phyloP scores from a whole-genome alignment of 148 eudicot species.

The Cornus florida region DNA sequence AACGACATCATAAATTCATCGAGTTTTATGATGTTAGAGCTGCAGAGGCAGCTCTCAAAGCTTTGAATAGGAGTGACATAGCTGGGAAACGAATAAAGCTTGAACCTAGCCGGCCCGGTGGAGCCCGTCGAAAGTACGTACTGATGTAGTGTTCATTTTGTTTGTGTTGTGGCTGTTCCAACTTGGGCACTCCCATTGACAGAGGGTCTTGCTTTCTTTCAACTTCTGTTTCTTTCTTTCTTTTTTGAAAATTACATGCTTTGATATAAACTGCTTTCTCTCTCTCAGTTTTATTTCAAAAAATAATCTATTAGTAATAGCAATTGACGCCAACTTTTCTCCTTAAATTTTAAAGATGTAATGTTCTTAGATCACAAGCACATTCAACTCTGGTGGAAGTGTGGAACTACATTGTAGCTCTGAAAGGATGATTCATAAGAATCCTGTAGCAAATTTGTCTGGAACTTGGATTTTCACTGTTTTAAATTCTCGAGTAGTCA shows the following conservation, averaged over 20 bases:
- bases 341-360: too few relatives aligned
- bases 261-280: background rate
- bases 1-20: constrained; percentile 56
- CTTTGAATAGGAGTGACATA: constrained; percentile 58
- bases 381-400: too few relatives aligned
- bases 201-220: background rate
- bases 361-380: too few relatives aligned
- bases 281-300: too few relatives aligned
- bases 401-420: too few relatives aligned
- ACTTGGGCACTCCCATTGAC: background rate
- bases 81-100: constrained; percentile 66
- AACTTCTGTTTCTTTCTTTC: background rate
- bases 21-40: constrained; percentile 64
- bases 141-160: background rate
- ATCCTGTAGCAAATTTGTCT: too few relatives aligned
- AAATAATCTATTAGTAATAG: too few relatives aligned
- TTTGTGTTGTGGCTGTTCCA: background rate
- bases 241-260: background rate
- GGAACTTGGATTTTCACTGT: too few relatives aligned
- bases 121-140: constrained; percentile 55
- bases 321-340: too few relatives aligned
- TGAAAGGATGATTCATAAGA: too few relatives aligned
- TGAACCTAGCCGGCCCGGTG: constrained; percentile 67
- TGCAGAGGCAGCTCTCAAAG: constrained; percentile 58
- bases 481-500: too few relatives aligned